phyloP scores from a whole-genome alignment of 2,329 filamentous ascomycete species.

The Diaporthe caulivora region DNA sequence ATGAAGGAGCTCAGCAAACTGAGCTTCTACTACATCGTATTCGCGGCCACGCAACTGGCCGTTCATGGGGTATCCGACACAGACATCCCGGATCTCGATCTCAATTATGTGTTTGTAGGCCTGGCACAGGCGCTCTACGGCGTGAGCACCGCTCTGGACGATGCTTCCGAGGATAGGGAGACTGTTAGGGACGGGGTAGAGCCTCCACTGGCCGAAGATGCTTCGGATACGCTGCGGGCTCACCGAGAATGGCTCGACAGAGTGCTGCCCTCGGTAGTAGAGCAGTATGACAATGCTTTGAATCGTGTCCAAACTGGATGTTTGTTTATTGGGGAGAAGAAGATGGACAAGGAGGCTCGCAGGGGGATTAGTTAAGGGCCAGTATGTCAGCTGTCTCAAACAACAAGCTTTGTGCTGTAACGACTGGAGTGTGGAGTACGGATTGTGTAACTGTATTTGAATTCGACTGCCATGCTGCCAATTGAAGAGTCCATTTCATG shows the following conservation, averaged over 20 bases:
- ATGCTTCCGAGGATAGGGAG: neutral
- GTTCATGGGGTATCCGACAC: neutral
- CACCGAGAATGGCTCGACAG: slow-evolving; percentile 5
- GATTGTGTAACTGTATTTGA: too few species aligned
- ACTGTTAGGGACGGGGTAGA: slow-evolving; percentile 3
- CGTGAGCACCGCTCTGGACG: slow-evolving; percentile 2
- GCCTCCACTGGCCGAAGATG: neutral
- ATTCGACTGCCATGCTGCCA: too few species aligned
- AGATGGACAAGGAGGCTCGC: neutral
- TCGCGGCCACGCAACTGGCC: slow-evolving; percentile 8
- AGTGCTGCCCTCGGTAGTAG: neutral
- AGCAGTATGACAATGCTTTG: neutral
- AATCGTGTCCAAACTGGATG: neutral
- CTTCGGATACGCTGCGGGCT: neutral
- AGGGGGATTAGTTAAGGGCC: neutral
- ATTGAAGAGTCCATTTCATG: neutral
- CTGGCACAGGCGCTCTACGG: slow-evolving; percentile 17
- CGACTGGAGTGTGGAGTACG: too few species aligned
- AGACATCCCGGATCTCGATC: neutral
- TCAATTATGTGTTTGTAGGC: neutral
- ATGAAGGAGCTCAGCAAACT: slow-evolving; percentile 9
- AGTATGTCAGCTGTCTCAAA: neutral
- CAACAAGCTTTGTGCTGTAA: neutral
- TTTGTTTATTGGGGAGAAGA: too few species aligned
- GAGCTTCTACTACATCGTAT: slow-evolving; percentile 18